A percentile compares a stretch with the other conserved stretches of the same genome.
These are phyloP conservation scores for Chenopodium quinoa DNA, from an alignment of 148 eudicot genomes.

Conservation along the genomic window DNA sequence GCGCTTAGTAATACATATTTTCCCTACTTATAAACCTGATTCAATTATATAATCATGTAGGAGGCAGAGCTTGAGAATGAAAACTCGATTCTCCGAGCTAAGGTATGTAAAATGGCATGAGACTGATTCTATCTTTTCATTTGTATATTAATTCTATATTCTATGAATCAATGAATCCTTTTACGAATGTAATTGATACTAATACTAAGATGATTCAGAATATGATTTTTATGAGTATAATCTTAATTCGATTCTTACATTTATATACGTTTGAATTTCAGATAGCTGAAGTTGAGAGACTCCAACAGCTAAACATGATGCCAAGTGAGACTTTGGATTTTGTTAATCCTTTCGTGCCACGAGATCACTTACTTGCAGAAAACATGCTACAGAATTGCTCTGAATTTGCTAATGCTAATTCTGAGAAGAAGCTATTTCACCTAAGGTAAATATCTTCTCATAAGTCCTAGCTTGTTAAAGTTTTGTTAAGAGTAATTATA, in stretches of 20 bases:
- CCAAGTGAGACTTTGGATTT: background rate
- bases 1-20: no score
- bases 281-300: constrained; percentile 24
- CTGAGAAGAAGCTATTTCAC: constrained; percentile 19
- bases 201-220: background rate
- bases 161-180: no score
- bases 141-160: no score
- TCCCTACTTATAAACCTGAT: background rate
- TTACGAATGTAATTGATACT: no score
- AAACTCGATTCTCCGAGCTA: constrained; percentile 18
- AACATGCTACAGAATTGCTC: constrained; percentile 12
- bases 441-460: constrained; percentile 8
- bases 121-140: background rate
- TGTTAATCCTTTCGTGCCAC: background rate
- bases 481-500: no score
- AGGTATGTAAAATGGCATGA: constrained; percentile 7
- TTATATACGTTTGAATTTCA: background rate
- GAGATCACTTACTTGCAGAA: constrained; percentile 15
- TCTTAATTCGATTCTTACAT: background rate
- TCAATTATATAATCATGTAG: background rate
- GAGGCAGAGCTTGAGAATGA: constrained; percentile 24
- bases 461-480: no score
- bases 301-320: constrained; percentile 19
- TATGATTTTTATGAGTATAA: background rate
- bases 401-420: background rate